Evolutionary conservation across 176 grass and related monocot species (phyloP), one percentile per base, ranked within the genome.

Genomic region (Eragrostis curvula): DNA sequence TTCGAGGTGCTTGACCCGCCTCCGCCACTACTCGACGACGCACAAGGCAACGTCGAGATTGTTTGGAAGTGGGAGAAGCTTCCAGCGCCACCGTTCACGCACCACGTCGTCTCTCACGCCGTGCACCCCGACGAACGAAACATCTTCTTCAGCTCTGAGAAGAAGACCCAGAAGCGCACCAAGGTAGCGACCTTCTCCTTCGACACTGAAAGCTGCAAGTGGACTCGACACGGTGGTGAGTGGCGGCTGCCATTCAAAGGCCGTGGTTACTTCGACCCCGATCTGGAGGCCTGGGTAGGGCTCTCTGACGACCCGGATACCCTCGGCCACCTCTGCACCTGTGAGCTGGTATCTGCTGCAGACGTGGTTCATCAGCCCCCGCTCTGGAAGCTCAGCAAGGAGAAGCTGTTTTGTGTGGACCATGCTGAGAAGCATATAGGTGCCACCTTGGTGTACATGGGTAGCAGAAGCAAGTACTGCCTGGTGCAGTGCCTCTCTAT

Each of bases 381-480:
- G 9, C 2, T 24, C 2, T 28, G 15, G 32, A 83, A 68, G 72
- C 40, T 84, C 5, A 16, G 62, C 48, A 69, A 36, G 49, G 72
- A 69, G 39, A 84, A 29, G 63, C 20, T 84, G 63, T 77, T 84
- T 2, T 14, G 24, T 1, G 8, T 23, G 8, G 81, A 76, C 60
- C 25, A 39, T 1, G 18, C 8, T 2, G 62, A 68, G 72, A 56
- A 58, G 39, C 24, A 58, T 5, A 17, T 16, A 0, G 63, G 82
- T 14, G 27, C 50, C 39, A 68, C 63, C 17, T 62, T 84, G 3
- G 63, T 57, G 39, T 58, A 77, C 21, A 39, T 73, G 68, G 61
- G 50, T 2, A 12, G 13, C 8, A 84, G 62, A 5, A 76, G 72
- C 32, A 66, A 3, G 20, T 58, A 45, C 40, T 84, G 62, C 12